Evolutionary conservation across 805 yeast genomes (phyloP), one percentile per base, ranked within the genome.

Genomic region (Candida jianshihensis): DNA sequence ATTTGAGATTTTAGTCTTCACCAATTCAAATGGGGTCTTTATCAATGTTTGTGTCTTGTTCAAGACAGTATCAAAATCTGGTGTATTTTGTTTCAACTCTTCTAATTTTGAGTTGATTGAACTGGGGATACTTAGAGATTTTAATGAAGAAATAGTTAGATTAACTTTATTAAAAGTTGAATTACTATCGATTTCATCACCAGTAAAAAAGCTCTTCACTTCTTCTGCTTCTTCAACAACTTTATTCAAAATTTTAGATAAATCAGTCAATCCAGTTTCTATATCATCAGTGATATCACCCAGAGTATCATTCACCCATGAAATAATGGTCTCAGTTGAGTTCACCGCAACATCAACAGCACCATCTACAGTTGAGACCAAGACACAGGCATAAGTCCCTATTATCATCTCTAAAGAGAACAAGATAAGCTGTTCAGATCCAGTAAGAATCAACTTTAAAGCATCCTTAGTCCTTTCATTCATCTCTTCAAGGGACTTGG

Each of bases 301-400:
- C 2, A 86, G 55, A 0, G 92, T 77, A 1, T 60, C 60, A 49
- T 89, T 87, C 2, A 87, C 83, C 16, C 68, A 59, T 4, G 56
- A 54, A 7, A 88, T 66, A 1, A 86, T 63, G 1, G 70, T 53
- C 47, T 81, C 84, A 0, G 95, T 78, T 1, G 86, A 73, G 51
- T 84, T 81, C 2, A 84, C 55, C 0, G 94, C 94, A 21, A 78
- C 75, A 45, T 75, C 77, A 2, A 79, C 81, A 0, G 84, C 71
- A 4, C 89, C 85, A 48, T 75, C 79, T 6, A 89, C 65, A 0
- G 88, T 75, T 5, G 92, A 79, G 0, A 83, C 75, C 12, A 87
- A 55, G 12, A 92, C 63, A 57, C 98, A 92, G 0, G 82, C 80
- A 57, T 85, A 86, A 0, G 97, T 92, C 0, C 97, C 97, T 2